phyloP scores from a whole-genome alignment of 208 protist species.

The Acanthamoeba polyphaga region DNA sequence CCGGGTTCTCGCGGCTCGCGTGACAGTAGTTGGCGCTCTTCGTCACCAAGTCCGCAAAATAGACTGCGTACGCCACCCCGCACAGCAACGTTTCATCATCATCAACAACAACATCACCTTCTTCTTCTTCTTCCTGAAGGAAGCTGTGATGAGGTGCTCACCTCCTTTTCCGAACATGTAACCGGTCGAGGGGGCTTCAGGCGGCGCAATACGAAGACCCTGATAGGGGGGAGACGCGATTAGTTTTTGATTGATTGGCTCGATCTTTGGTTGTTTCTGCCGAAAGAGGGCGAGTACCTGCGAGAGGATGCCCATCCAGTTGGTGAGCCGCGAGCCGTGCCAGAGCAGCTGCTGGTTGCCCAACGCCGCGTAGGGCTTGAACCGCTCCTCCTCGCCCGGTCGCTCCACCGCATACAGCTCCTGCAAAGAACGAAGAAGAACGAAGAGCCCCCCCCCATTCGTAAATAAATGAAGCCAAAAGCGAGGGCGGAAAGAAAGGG shows the following conservation, averaged over 20 bases:
- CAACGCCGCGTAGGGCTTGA: slow-evolving; percentile 36
- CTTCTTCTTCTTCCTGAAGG: too few relatives aligned
- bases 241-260: not conserved
- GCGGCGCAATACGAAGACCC: slow-evolving; percentile 86
- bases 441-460: not conserved
- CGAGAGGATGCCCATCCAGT: slow-evolving; percentile 74
- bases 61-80: not conserved
- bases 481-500: not conserved
- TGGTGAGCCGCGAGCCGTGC: slow-evolving; percentile 79
- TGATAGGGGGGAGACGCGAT: not conserved
- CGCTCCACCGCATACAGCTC: slow-evolving; percentile 83
- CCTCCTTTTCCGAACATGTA: slow-evolving; percentile 88
- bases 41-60: slow-evolving; percentile 75
- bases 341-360: slow-evolving; percentile 80
- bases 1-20: slow-evolving; percentile 55
- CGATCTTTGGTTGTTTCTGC: too few relatives aligned
- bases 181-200: slow-evolving; percentile 84
- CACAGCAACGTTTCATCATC: too few relatives aligned
- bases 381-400: slow-evolving; percentile 63
- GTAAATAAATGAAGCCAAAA: not conserved
- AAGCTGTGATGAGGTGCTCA: not conserved
- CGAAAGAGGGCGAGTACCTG: slow-evolving; percentile 69
- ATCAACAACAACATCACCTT: too few relatives aligned
- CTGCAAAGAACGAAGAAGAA: not conserved
- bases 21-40: slow-evolving; percentile 80